Evolutionary conservation across 164 flowering plant genomes (phyloP), one percentile per base, ranked within the genome.

Genomic region (grape (Vitis vinifera)): DNA sequence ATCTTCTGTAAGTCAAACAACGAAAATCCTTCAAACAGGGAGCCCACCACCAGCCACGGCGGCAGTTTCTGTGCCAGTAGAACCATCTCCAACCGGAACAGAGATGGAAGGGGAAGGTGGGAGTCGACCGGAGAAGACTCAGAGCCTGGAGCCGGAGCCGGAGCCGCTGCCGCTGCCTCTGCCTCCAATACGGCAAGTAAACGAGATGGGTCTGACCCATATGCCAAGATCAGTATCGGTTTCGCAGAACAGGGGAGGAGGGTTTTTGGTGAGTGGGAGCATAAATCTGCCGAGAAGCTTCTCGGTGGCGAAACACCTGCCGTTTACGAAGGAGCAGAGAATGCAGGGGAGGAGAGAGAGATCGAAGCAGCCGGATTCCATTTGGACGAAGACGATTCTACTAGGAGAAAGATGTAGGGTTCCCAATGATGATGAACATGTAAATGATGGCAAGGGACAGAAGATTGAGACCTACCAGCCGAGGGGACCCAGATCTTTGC

Each of bases 351-450:
- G 51, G 69, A 65, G 67, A 52, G 69, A 37, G 71, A 74, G 78
- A 31, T 57, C 59, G 63, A 78, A 83, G 51, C 63, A 63, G 8
- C 82, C 81, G 51, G 89, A 90, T 0, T 88, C 87, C 0, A 8
- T 89, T n/a, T 91, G 93, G 91, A 88, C 47, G 69, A 93, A 91
- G 76, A 78, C 83, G 2, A 93, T 93, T 13, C 86, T 92, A 23
- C 66, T 92, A 15, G 96, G 98, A 10, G 94, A 92, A 73, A 90
- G 69, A 68, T 88, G 93, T 65, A 83, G 68, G 70, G 84, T 87
- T 2, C 85, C 88, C 0, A 78, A 71, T 9, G 85, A 87, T 6
- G 93, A 85, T 2, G 89, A 84, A 1, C 89, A 82, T 14, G 71
- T 85, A 10, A 81, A 74, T 11, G 88, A 88, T 17, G 84, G 73